Evolutionary conservation across 202 grass and related monocot genomes (phyloP).

Genomic region (Zoysia matrella): DNA sequence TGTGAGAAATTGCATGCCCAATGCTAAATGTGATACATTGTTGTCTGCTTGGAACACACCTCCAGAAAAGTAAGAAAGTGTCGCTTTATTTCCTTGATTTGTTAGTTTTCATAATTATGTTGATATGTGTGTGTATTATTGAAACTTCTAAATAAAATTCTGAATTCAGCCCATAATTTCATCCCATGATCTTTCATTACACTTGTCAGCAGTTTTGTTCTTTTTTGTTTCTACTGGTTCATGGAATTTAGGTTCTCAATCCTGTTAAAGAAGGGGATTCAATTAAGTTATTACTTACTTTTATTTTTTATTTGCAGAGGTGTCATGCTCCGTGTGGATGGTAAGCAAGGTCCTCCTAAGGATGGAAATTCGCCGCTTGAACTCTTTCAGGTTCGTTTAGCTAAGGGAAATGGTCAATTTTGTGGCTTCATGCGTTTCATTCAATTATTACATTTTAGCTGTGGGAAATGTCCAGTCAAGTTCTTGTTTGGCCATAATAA

Average conservation of each 20-base stretch:
- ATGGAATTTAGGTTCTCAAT: background rate
- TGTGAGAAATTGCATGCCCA: conserved; percentile 87
- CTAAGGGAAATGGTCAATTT: background rate
- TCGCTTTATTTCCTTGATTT: conserved; percentile 10
- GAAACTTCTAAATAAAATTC: background rate
- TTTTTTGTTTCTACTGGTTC: background rate
- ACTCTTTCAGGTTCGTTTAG: conserved; percentile 78
- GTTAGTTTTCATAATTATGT: background rate
- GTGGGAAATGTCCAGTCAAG: background rate
- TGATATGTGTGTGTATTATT: background rate
- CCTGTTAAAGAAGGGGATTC: conserved; percentile 14
- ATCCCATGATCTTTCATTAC: background rate
- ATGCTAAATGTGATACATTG: conserved; percentile 90
- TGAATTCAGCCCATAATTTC: too few species aligned
- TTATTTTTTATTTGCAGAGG: conserved; percentile 55
- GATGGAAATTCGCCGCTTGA: conserved; percentile 91
- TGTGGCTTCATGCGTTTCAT: conserved; percentile 12
- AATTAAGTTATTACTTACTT: conserved; percentile 34
- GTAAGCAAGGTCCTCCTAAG: conserved; percentile 96
- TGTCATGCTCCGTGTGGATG: conserved; percentile 91
- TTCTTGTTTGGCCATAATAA: background rate
- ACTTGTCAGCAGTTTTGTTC: conserved; percentile 29
- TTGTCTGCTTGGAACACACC: conserved; percentile 97
- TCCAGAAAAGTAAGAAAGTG: conserved; percentile 85
- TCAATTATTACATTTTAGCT: background rate